A percentile compares a stretch with the other conserved stretches of the same genome.
Conservation (phyloP, 345 rosid species). For the Salix suchowensis region DNA sequence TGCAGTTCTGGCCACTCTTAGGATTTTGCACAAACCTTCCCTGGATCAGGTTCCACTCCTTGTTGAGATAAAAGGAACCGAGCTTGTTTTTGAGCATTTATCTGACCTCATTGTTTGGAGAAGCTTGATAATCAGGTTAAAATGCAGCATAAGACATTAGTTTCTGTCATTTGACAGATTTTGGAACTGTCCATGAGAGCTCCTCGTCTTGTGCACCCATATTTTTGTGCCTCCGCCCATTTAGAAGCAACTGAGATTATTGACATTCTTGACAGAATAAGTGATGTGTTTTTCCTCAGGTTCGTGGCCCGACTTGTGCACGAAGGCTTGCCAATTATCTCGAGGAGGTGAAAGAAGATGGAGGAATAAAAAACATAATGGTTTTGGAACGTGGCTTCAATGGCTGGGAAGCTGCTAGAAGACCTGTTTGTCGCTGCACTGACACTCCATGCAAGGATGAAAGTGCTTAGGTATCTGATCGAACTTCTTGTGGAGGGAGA, state of each 20-base stretch:
- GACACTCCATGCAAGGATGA: slow-evolving; percentile 60
- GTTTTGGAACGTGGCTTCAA: slow-evolving; percentile 80
- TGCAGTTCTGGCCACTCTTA: neutral
- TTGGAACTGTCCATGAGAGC: neutral
- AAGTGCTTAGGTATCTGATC: neutral
- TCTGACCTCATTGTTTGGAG: too few species aligned
- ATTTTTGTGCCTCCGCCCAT: too few species aligned
- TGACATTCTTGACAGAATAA: neutral
- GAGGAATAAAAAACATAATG: slow-evolving; percentile 62
- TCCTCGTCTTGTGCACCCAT: neutral
- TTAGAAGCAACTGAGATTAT: neutral
- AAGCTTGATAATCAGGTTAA: neutral
- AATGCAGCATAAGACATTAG: neutral
- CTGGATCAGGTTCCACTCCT: neutral
- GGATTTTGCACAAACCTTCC: too few species aligned
- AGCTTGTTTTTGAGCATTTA: neutral
- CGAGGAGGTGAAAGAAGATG: slow-evolving; percentile 57
- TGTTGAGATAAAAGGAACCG: neutral
- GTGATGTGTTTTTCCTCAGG: slow-evolving; percentile 37
- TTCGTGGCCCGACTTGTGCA: slow-evolving; percentile 92
- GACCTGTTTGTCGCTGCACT: slow-evolving; percentile 74
- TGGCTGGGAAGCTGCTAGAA: slow-evolving; percentile 89
- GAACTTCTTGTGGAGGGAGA: too few species aligned
- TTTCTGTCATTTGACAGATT: neutral
- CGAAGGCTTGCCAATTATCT: slow-evolving; percentile 64